Conservation (phyloP, 208 protist species). For the Strigomonas culicis region DNA sequence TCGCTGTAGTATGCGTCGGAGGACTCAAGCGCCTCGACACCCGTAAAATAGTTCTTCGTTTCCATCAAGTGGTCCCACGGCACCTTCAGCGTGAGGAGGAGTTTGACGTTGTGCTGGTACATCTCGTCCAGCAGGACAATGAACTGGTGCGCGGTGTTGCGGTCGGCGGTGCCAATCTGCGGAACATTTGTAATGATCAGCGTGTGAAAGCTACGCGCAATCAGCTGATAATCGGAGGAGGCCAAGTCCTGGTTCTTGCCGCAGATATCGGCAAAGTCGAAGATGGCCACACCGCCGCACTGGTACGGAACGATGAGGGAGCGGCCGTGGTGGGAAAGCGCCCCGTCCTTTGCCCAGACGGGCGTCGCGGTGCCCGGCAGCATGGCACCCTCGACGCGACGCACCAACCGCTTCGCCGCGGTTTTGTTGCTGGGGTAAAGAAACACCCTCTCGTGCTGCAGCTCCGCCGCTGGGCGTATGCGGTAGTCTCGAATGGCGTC, state of each 20-base stretch:
- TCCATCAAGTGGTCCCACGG: conserved; percentile 66
- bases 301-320: conserved; percentile 55
- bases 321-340: conserved; percentile 65
- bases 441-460: conserved; percentile 49
- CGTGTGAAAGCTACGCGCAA: conserved; percentile 73
- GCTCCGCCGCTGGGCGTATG: conserved; percentile 22
- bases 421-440: conserved; percentile 55
- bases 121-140: conserved; percentile 85
- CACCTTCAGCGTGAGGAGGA: conserved; percentile 71
- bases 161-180: conserved; percentile 46
- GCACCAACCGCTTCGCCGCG: conserved; percentile 40
- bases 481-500: conserved; percentile 56
- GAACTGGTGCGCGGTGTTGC: conserved; percentile 80
- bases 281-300: conserved; percentile 68
- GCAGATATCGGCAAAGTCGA: conserved; percentile 83
- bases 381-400: conserved; percentile 50
- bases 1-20: conserved; percentile 55
- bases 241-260: conserved; percentile 34
- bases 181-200: conserved; percentile 81
- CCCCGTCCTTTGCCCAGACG: conserved; percentile 43
- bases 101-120: conserved; percentile 88
- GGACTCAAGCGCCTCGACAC: conserved; percentile 5
- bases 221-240: conserved; percentile 68
- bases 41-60: conserved; percentile 1
- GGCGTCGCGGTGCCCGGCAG: not conserved